Evolutionary conservation across 2,329 filamentous ascomycete genomes (phyloP).

Genomic region (Pochonia chlamydosporia): DNA sequence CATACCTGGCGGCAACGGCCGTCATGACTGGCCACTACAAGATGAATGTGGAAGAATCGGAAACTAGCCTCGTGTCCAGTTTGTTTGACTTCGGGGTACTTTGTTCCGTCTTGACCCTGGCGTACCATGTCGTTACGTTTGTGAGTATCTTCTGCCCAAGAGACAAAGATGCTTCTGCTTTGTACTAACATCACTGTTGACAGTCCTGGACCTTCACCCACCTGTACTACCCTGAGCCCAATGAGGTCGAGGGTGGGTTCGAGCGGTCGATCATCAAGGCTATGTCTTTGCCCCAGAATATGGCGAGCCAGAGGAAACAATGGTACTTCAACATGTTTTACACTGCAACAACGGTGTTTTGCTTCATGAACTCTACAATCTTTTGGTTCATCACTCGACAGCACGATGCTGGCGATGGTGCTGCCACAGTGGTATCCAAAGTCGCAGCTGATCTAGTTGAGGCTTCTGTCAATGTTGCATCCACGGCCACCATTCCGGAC

Average conservation of each 20-base stretch:
- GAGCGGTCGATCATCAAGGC: conserved; percentile 30
- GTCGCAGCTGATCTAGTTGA: neutral
- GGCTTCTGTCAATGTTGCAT: neutral
- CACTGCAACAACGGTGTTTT: conserved; percentile 37
- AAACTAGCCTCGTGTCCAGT: conserved; percentile 33
- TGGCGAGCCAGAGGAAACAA: conserved; percentile 33
- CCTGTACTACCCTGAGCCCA: conserved; percentile 38
- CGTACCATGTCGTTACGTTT: conserved; percentile 41
- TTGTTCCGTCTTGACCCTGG: conserved; percentile 33
- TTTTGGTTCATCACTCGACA: conserved; percentile 41
- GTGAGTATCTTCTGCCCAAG: conserved; percentile 37
- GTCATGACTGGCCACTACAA: conserved; percentile 41
- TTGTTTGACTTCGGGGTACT: conserved; percentile 45
- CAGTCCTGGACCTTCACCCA: conserved; percentile 49
- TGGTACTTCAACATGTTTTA: conserved; percentile 48
- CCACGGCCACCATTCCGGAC: conserved; percentile 7
- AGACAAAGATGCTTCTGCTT: no score
- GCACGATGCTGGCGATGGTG: conserved; percentile 15
- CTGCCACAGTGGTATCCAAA: neutral
- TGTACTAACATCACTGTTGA: neutral
- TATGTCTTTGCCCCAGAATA: conserved; percentile 40
- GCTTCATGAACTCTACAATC: conserved; percentile 43
- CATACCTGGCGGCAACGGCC: conserved; percentile 35
- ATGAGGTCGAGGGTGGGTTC: conserved; percentile 28
- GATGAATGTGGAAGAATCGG: conserved; percentile 29